These are phyloP conservation scores for Hamamelis virginiana DNA, from an alignment of 164 flowering plant species.

Conservation along the genomic window DNA sequence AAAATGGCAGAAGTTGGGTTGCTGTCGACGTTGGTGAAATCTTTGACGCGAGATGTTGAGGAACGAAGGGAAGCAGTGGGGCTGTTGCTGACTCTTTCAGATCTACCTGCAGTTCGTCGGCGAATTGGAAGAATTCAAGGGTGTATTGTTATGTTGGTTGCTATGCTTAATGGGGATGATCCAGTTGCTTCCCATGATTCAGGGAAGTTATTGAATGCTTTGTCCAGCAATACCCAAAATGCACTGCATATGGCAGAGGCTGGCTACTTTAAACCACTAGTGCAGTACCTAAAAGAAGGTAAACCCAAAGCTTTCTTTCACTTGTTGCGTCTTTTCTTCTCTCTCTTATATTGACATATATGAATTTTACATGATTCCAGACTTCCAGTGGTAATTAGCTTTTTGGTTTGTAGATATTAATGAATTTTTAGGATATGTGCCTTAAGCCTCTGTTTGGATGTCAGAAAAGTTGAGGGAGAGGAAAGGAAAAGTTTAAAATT, in stretches of 20 bases:
- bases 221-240: constrained; percentile 72
- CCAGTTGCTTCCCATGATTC: constrained; percentile 59
- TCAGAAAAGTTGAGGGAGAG: too few species aligned
- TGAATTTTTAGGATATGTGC: too few species aligned
- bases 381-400: too few species aligned
- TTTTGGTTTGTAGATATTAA: too few species aligned
- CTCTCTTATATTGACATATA: too few species aligned
- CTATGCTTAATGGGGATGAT: constrained; percentile 67
- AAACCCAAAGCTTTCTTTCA: not conserved
- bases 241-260: constrained; percentile 96
- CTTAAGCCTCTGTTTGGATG: too few species aligned
- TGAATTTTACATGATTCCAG: too few species aligned
- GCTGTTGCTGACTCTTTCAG: constrained; percentile 53
- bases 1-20: constrained; percentile 55
- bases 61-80: constrained; percentile 84
- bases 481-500: too few species aligned
- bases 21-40: constrained; percentile 58
- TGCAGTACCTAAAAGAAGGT: constrained; percentile 72
- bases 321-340: too few species aligned
- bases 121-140: constrained; percentile 80
- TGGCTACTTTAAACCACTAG: constrained; percentile 78
- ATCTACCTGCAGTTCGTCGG: constrained; percentile 42
- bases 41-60: constrained; percentile 60
- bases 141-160: constrained; percentile 81
- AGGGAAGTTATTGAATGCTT: constrained; percentile 44